phyloP scores from a whole-genome alignment of 2,329 filamentous ascomycete genomes.

The Alternaria alternata region DNA sequence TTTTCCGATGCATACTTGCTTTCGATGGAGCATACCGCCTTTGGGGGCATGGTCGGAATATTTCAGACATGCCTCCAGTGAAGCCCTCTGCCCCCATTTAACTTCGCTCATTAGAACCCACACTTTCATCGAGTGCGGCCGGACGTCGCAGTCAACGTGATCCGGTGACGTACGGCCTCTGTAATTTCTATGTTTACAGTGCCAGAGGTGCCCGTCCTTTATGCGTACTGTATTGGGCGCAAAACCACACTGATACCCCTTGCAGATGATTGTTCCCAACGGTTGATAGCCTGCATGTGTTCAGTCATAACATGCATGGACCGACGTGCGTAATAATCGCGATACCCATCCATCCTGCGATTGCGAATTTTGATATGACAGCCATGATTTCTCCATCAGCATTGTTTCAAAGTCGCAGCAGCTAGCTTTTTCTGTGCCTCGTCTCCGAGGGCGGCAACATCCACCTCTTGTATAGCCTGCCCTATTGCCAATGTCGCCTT shows the following conservation, averaged over 20 bases:
- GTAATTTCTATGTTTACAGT: not conserved
- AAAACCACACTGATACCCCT: not conserved
- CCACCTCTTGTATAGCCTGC: conserved; percentile 78
- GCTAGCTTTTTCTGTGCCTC: conserved; percentile 76
- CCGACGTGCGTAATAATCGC: not conserved
- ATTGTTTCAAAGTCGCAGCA: conserved; percentile 68
- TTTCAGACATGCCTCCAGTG: not conserved
- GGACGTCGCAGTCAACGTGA: not conserved
- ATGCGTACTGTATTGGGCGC: not conserved
- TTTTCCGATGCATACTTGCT: not conserved
- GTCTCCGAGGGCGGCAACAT: conserved; percentile 69
- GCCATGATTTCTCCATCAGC: conserved; percentile 37
- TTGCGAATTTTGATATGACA: not conserved
- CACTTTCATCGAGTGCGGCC: not conserved
- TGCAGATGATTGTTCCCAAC: not conserved
- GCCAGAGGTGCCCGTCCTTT: not conserved
- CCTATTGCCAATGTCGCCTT: conserved; percentile 81
- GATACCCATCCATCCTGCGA: not conserved
- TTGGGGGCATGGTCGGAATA: not conserved
- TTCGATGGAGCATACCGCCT: not conserved
- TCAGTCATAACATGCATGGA: not conserved
- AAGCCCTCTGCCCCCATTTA: not conserved
- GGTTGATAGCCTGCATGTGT: not conserved
- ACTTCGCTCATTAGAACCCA: not conserved
- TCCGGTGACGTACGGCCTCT: not conserved